These are phyloP conservation scores for Wickerhamiella lipophila DNA, from an alignment of 805 yeast genomes.

Conservation along the genomic window DNA sequence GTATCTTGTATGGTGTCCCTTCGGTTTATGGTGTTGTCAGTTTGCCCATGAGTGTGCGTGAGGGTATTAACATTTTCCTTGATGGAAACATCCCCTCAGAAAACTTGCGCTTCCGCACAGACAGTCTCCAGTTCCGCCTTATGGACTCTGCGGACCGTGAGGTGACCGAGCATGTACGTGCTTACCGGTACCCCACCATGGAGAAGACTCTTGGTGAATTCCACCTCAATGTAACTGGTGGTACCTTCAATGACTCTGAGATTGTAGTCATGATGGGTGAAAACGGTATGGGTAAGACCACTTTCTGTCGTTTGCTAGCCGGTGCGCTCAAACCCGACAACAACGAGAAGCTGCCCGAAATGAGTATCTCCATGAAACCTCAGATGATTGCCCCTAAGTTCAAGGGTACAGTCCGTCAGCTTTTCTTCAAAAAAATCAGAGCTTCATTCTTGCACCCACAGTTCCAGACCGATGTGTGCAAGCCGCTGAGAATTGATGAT, in stretches of 20 bases:
- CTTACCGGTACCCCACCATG: slow-evolving; percentile 70
- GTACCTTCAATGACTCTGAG: slow-evolving; percentile 92
- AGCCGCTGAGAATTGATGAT: slow-evolving; percentile 86
- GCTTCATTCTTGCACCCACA: slow-evolving; percentile 91
- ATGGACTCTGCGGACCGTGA: slow-evolving; percentile 77
- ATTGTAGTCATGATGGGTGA: slow-evolving; percentile 99
- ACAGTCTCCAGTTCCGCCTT: slow-evolving; percentile 84
- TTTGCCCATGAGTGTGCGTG: slow-evolving; percentile 91
- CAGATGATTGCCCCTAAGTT: slow-evolving; percentile 98
- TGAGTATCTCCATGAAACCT: slow-evolving; percentile 95
- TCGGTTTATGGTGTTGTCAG: slow-evolving; percentile 98
- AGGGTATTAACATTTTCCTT: slow-evolving; percentile 95
- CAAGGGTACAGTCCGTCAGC: slow-evolving; percentile 96
- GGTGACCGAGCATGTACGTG: slow-evolving; percentile 64
- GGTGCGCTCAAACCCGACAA: slow-evolving; percentile 85
- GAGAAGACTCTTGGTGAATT: slow-evolving; percentile 92
- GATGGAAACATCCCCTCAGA: slow-evolving; percentile 98
- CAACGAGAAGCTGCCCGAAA: slow-evolving; percentile 62
- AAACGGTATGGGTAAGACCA: slow-evolving; percentile 99
- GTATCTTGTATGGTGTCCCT: slow-evolving; percentile 95
- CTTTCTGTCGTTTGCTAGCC: slow-evolving; percentile 89
- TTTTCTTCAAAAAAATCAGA: slow-evolving; percentile 92
- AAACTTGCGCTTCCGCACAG: slow-evolving; percentile 92
- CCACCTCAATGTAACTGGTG: slow-evolving; percentile 65
- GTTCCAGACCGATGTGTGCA: slow-evolving; percentile 95